A percentile compares a stretch with the other conserved stretches of the same genome.
Conservation (phyloP, 768 basidiomycete species). For the Lactarius sanguifluus region DNA sequence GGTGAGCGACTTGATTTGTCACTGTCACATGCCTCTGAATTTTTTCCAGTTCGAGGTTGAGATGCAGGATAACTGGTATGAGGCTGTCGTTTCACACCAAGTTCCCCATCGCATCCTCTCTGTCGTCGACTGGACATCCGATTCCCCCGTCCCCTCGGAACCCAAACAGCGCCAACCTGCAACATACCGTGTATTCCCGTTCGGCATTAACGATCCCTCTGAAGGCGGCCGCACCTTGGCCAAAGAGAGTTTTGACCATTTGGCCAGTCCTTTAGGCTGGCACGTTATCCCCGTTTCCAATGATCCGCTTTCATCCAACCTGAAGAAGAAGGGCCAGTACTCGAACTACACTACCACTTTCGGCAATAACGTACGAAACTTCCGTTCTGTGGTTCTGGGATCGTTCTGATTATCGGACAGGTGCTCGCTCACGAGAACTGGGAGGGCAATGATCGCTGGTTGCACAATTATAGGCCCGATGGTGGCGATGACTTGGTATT, state of each 20-base stretch:
- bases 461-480: slow-evolving; percentile 78
- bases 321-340: slow-evolving; percentile 30
- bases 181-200: slow-evolving; percentile 69
- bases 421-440: slow-evolving; percentile 95
- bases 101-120: slow-evolving; percentile 80
- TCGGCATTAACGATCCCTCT: slow-evolving; percentile 84
- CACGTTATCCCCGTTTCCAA: slow-evolving; percentile 73
- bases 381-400: slow-evolving; percentile 4
- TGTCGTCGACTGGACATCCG: slow-evolving; percentile 96
- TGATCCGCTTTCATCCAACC: slow-evolving; percentile 53
- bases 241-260: slow-evolving; percentile 68
- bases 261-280: slow-evolving; percentile 91
- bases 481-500: slow-evolving; percentile 58
- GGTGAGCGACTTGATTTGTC: slow-evolving; percentile 40
- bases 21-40: not conserved
- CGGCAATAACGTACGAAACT: slow-evolving; percentile 72
- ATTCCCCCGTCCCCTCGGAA: slow-evolving; percentile 51
- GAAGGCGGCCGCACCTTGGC: slow-evolving; percentile 60
- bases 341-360: slow-evolving; percentile 76
- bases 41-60: slow-evolving; percentile 74
- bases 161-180: slow-evolving; percentile 36
- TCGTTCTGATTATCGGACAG: slow-evolving; percentile 34
- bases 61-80: slow-evolving; percentile 96
- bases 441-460: slow-evolving; percentile 62
- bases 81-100: slow-evolving; percentile 74